Conservation (phyloP, 495 filamentous ascomycete species). For the Trichoderma gamsii region DNA sequence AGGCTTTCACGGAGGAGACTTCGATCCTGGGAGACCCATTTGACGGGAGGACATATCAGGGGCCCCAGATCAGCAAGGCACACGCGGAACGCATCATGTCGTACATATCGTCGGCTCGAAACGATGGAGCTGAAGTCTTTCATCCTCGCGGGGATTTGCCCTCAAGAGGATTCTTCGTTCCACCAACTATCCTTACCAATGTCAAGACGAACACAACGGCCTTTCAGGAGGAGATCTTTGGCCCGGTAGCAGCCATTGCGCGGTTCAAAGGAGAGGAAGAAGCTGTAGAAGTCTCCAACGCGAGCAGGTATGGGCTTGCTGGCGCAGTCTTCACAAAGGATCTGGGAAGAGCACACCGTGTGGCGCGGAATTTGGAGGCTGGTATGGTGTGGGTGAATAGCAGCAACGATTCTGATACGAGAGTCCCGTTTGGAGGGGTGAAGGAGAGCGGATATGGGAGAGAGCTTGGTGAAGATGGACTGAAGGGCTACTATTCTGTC, state of each 20-base stretch:
- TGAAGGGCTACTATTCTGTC: slow-evolving; percentile 72
- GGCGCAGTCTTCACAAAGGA: slow-evolving; percentile 80
- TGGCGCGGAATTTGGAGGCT: slow-evolving; percentile 78
- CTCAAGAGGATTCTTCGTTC: slow-evolving; percentile 60
- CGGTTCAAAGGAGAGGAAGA: slow-evolving; percentile 83
- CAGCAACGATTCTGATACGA: slow-evolving; percentile 66
- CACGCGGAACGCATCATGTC: slow-evolving; percentile 82
- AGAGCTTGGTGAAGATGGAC: slow-evolving; percentile 78
- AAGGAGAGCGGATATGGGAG: slow-evolving; percentile 93
- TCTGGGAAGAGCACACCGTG: slow-evolving; percentile 72
- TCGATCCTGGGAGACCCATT: slow-evolving; percentile 87
- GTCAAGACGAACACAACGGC: slow-evolving; percentile 83
- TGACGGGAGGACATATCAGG: slow-evolving; percentile 82
- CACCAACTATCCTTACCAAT: slow-evolving; percentile 84
- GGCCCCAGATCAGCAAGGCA: slow-evolving; percentile 82
- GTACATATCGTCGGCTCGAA: slow-evolving; percentile 76
- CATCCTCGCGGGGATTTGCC: slow-evolving; percentile 62
- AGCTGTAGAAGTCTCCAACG: slow-evolving; percentile 76
- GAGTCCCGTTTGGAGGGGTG: slow-evolving; percentile 86
- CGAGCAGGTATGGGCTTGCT: slow-evolving; percentile 84
- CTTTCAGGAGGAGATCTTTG: slow-evolving; percentile 90
- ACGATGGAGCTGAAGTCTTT: slow-evolving; percentile 77
- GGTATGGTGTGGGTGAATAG: slow-evolving; percentile 98
- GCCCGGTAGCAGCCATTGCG: slow-evolving; percentile 79
- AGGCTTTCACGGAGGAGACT: slow-evolving; percentile 56